These are phyloP conservation scores for Geranomyces variabilis DNA, from an alignment of 192 early-diverging fungal genomes.

Conservation along the genomic window DNA sequence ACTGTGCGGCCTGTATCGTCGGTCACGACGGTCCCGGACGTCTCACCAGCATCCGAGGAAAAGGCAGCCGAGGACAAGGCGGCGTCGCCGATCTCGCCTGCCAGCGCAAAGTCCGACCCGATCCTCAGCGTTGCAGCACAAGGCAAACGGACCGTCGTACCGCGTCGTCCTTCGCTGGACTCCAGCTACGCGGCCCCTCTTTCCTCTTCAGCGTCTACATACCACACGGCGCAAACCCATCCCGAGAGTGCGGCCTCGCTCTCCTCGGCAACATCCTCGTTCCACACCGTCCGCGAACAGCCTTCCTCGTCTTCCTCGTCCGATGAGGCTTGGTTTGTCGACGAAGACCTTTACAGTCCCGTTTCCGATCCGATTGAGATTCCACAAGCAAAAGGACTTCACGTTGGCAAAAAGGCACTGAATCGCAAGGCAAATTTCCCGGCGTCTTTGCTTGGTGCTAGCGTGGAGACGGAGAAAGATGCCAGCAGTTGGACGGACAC, in stretches of 20 bases:
- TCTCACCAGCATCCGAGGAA: neutral
- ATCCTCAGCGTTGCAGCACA: neutral
- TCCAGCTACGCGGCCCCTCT: neutral
- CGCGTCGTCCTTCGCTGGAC: neutral
- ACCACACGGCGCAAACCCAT: neutral
- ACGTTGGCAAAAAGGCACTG: too few relatives aligned
- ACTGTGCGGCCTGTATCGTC: neutral
- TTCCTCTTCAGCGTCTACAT: constrained; percentile 1
- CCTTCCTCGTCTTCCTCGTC: too few relatives aligned
- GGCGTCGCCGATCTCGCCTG: neutral
- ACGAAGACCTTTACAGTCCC: too few relatives aligned
- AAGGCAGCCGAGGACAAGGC: neutral
- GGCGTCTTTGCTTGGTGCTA: too few relatives aligned
- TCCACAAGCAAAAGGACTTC: too few relatives aligned
- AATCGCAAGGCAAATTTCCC: too few relatives aligned
- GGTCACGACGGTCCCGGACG: neutral
- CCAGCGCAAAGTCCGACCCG: neutral
- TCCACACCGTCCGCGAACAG: too few relatives aligned
- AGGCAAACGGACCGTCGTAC: neutral
- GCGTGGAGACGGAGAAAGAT: too few relatives aligned
- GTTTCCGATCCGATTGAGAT: too few relatives aligned
- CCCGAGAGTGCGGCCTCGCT: neutral
- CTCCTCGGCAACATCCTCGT: neutral
- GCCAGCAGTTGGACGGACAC: too few relatives aligned
- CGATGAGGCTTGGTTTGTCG: too few relatives aligned